Evolutionary conservation across 2,329 filamentous ascomycete genomes (phyloP).

Genomic region (Monosporascus cannonballus): DNA sequence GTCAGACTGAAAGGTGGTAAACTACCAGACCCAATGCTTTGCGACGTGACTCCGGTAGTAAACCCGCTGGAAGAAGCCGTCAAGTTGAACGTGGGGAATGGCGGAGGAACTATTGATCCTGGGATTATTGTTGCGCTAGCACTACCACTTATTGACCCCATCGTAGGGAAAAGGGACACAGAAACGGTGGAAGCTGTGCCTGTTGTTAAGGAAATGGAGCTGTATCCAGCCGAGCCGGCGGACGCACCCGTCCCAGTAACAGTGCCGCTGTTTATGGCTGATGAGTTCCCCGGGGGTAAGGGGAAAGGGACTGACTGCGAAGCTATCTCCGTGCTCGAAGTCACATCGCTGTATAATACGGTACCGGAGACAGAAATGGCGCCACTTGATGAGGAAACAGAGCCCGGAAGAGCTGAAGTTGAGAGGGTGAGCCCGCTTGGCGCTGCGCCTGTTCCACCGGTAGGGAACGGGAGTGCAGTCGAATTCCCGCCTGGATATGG

Average conservation of each 20-base stretch:
- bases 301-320: not conserved
- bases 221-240: no score
- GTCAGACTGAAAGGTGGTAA: not conserved
- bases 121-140: not conserved
- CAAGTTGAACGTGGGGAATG: not conserved
- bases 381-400: no score
- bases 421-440: not conserved
- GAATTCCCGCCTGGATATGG: not conserved
- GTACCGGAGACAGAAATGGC: no score
- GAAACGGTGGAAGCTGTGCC: no score
- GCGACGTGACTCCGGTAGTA: not conserved
- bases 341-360: no score
- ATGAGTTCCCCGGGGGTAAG: not conserved
- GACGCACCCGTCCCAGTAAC: not conserved
- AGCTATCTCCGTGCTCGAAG: no score
- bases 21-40: not conserved
- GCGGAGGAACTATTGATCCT: not conserved
- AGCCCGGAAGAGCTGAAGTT: not conserved
- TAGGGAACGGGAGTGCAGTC: not conserved
- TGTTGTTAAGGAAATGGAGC: no score
- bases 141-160: not conserved
- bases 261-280: not conserved
- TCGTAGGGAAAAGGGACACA: not conserved
- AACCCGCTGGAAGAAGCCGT: not conserved
- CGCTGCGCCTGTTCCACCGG: not conserved